Conservation (phyloP, 2,329 filamentous ascomycete species). For the Dactylellina leptospora region DNA sequence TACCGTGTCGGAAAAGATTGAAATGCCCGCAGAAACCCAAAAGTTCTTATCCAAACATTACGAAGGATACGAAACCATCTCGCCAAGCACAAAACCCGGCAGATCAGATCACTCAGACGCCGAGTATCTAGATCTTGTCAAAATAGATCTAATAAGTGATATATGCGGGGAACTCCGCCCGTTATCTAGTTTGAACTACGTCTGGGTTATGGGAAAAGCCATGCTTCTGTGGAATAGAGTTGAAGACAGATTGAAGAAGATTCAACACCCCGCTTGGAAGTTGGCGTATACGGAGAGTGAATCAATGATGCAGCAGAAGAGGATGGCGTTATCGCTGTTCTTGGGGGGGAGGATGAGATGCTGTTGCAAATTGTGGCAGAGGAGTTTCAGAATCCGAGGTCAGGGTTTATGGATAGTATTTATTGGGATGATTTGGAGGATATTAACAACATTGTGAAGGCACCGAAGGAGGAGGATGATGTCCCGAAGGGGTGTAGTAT, state of each 20-base stretch:
- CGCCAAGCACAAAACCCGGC: neutral
- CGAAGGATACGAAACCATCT: neutral
- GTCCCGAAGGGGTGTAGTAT: no score
- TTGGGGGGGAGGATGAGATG: slow-evolving; percentile 58
- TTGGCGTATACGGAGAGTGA: neutral
- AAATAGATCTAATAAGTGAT: slow-evolving; percentile 58
- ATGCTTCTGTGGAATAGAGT: slow-evolving; percentile 55
- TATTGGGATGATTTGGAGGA: slow-evolving; percentile 59
- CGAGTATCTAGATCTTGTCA: slow-evolving; percentile 56
- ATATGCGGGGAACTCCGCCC: slow-evolving; percentile 57
- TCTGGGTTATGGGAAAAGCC: slow-evolving; percentile 56
- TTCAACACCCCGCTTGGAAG: neutral
- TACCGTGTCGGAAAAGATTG: no score
- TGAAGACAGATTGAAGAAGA: neutral
- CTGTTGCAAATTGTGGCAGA: slow-evolving; percentile 59
- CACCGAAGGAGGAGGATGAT: neutral
- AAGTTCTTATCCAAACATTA: neutral
- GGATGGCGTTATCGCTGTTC: slow-evolving; percentile 56
- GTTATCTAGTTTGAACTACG: slow-evolving; percentile 60
- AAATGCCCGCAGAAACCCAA: no score
- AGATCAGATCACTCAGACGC: neutral
- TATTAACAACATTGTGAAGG: slow-evolving; percentile 17
- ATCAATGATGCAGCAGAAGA: slow-evolving; percentile 56
- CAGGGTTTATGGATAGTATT: slow-evolving; percentile 58
- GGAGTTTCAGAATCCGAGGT: slow-evolving; percentile 57